Evolutionary conservation across 1,284 basidiomycete genomes (phyloP), one percentile per base, ranked within the genome.

Genomic region (Rhodotorula mucilaginosa): DNA sequence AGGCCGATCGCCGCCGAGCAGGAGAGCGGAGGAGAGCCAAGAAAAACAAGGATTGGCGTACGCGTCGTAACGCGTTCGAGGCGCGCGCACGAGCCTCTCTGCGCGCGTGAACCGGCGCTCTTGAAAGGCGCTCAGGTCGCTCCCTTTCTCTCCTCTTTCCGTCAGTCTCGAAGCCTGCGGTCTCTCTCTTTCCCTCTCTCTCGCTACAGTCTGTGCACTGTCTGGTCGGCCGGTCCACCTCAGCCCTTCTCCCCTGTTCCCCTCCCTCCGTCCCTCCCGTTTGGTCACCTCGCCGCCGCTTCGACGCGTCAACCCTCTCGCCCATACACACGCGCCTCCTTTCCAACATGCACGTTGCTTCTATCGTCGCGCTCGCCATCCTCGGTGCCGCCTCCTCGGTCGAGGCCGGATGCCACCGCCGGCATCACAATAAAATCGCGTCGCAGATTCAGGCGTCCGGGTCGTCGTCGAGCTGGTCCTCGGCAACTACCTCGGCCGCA

Each of bases 371-470:
- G 2, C 49, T 68, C 63, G 47, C 48, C 34, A 23, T 65, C 44
- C 58, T 70, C 61, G 64, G 65, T 58, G 71, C 66, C 57, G 65
- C 59, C 21, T 31, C 49, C 31, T 63, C 68, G 34, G 71, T 59
- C 31, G 65, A 58, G 21, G 61, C 62, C 46, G 56, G 65, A 61
- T 67, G 71, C 62, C 68, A 73, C 62, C 68, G 68, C 44, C 67
- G 71, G 29, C 71, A 73, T 52, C 71, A 70, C 65, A 39, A 58
- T n/a, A 62, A 56, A 49, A 26, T 60, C 16, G 29, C 56, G 19
- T 16, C 65, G 15, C 39, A 34, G 49, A 49, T 57, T 49, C 21
- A 31, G 26, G 31, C 61, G 12, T 62, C 62, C 23, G 67, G 56
- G 56, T 66, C 64, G 49, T 56, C 69, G 54, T 63, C 60, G 49